Base-by-base conservation (phyloP, 148 eudicot genomes). In the Bassia scoparia region DNA sequence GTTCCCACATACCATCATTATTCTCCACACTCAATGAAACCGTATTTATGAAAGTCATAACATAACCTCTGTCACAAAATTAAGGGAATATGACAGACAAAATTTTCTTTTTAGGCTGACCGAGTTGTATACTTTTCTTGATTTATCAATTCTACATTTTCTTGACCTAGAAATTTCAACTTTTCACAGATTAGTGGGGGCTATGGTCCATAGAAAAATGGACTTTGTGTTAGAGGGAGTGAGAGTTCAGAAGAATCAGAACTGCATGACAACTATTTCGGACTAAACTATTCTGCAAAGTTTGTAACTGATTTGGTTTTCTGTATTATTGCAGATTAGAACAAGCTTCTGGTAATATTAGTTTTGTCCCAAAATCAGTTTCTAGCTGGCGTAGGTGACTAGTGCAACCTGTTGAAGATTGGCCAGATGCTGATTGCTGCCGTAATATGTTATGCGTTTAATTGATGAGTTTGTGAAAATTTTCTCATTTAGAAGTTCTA, bases 331-430 rank as follows among this genome's bases (percentile, higher is more conserved):
- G 81, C 86, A 86, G 89, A 69, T 79, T 79, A 38, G 89, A 83
- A 79, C 37, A 83, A 70, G 60, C 84, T 71, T 74, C 83, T 18
- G 66, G 72, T 5, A 61, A 73, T 35, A 59, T 77, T 68, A 76
- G 77, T 52, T 60, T 81, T 38, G 76, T 81, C 66, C 77, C 84
- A 46, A 86, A 83, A 77, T 86, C 89, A 35, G 77, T 83, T 61
- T 67, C 84, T 12, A 75, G 77, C 74, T 82, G 87, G 87, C 71
- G 85, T 54, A 55, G 72, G 67, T 63, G 85, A 76, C 67, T n/a
- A 70, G 31, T 44, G 66, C 16, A 35, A 34, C 30, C 37, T 29
- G 54, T 44, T 27, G 17, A 65, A 49, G 29, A 74, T 55, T 29
- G 34, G 24, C n/a, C 12, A 21, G 4, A 63, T 34, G 46, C 46